These are phyloP conservation scores for Gossypium raimondii DNA, from an alignment of 345 rosid genomes.

Conservation along the genomic window DNA sequence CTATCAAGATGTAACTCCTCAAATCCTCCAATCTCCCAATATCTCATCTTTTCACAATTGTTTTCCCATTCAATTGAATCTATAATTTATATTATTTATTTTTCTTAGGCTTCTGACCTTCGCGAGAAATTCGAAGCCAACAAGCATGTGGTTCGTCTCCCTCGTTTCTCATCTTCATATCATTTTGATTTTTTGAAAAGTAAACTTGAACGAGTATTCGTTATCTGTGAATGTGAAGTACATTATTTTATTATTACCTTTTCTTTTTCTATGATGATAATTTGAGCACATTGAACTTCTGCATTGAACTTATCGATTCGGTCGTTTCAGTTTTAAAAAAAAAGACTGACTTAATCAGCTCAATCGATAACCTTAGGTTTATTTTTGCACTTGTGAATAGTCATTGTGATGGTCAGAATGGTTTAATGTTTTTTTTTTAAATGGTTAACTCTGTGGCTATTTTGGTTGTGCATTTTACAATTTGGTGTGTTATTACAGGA, in stretches of 20 bases:
- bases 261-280: neutral
- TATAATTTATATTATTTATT: neutral
- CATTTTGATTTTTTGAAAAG: neutral
- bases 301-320: neutral
- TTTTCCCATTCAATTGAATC: neutral
- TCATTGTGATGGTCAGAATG: neutral
- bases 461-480: neutral
- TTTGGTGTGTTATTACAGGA: conserved; percentile 41
- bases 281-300: neutral
- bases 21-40: neutral
- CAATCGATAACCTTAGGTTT: too few relatives aligned
- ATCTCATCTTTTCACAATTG: neutral
- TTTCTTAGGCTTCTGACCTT: conserved; percentile 62
- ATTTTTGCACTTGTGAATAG: neutral
- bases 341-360: too few relatives aligned
- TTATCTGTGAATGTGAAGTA: too few relatives aligned
- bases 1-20: conserved; percentile 58
- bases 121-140: conserved; percentile 82
- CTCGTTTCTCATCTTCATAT: neutral
- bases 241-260: neutral
- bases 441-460: neutral
- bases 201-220: neutral
- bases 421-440: neutral
- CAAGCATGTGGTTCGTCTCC: conserved; percentile 66
- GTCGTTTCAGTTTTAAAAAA: too few relatives aligned